phyloP scores from a whole-genome alignment of 169 alveolate genomes.

The Plasmodium sp. region DNA sequence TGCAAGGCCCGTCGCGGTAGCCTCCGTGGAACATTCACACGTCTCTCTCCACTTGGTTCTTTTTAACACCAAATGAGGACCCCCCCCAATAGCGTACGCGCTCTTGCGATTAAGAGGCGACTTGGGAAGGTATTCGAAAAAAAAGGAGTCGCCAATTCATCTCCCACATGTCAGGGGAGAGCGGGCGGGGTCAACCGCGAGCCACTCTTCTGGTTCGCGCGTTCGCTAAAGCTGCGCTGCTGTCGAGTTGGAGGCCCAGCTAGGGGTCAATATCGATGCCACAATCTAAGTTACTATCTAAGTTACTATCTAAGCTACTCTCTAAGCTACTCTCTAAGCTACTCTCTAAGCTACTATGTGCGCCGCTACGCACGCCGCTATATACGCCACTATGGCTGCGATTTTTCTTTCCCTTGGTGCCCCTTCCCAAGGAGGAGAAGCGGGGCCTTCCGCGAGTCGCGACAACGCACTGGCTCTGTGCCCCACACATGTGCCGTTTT shows the following conservation, averaged over 20 bases:
- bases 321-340: not conserved
- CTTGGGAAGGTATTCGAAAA: not conserved
- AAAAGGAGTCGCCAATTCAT: not conserved
- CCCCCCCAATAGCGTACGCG: not conserved
- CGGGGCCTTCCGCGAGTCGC: not conserved
- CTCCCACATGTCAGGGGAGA: not conserved
- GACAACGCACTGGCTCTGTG: not conserved
- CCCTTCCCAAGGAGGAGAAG: not conserved
- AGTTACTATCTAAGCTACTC: not conserved
- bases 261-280: too few species aligned
- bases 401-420: not conserved
- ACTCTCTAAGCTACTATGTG: not conserved
- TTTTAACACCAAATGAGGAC: not conserved
- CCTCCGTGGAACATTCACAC: too few species aligned
- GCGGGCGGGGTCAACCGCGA: not conserved
- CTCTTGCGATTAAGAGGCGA: not conserved
- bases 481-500: not conserved
- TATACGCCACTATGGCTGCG: not conserved
- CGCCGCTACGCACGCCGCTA: not conserved
- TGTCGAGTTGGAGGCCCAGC: not conserved
- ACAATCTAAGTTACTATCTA: not conserved
- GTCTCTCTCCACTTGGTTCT: not conserved
- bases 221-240: not conserved
- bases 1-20: not conserved
- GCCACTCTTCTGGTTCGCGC: not conserved